Base-by-base conservation (phyloP, 352 stramenopile species). In the Phytophthora ramorum region DNA sequence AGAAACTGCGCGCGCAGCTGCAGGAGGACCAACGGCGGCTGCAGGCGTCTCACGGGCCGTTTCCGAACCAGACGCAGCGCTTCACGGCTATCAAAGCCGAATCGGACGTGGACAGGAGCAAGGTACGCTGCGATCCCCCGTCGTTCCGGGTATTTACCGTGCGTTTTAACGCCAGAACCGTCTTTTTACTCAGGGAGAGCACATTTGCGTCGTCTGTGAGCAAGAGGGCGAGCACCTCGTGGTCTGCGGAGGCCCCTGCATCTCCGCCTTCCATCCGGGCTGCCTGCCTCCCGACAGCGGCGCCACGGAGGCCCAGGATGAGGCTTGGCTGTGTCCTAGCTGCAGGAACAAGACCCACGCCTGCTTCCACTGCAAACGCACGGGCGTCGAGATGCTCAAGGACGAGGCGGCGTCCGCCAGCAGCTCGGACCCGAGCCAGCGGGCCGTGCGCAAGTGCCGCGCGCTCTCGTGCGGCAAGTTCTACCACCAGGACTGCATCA, bases 391-490 rank as follows among this genome's bases (percentile, higher is more conserved):
- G 64, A 37, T 59, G 28, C 48, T 73, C 28, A 30, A 40, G 32
- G 44, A 73, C 41, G 64, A 78, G 1, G 38, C 55, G 20, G 30
- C 35, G 16, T 19, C 52, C 2, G 50, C 20, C 30, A 37, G 44
- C 7, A 46, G 52, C 19, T 51, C 65, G 0, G 55, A 66, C 10
- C 17, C 52, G 0, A 47, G 7, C 17, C 45, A 64, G 13, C 63
- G 75, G 19, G 55, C 73, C 0, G 85, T 93, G 17, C 76, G 86
- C 40, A 93, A 93, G 58, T 96, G 88, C 57, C 79, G 88, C 26
- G 88, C 88, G 41, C 65, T 92, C 7, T 93, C 85, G 40, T 96
- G 88, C 48, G 88, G 88, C 24, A 95, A 95, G 58, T 96, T 88
- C 57, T 96, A 95, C 55, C 88, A 96, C 51, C 75, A 88, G 16